A percentile compares a stretch with the other conserved stretches of the same genome.
phyloP scores from a whole-genome alignment of 208 protist genomes.

The Angomonas deanei region DNA sequence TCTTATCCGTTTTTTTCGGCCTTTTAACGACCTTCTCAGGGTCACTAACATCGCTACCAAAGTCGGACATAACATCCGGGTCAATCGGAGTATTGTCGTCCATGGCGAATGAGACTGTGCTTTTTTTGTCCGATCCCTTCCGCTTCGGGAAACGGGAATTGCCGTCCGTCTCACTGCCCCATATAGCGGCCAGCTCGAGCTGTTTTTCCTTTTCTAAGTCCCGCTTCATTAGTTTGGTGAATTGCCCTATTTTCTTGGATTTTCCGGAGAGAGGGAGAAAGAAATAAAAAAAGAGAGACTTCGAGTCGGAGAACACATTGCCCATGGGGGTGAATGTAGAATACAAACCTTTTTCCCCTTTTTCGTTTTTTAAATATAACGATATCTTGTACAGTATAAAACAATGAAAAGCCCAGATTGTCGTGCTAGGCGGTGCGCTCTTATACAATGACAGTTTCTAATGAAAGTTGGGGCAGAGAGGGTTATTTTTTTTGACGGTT shows the following conservation, averaged over 20 bases:
- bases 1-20: slow-evolving; percentile 22
- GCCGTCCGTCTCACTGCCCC: slow-evolving; percentile 74
- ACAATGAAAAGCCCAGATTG: neutral
- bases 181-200: slow-evolving; percentile 81
- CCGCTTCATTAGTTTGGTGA: slow-evolving; percentile 36
- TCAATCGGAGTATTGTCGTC: slow-evolving; percentile 30
- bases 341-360: no score
- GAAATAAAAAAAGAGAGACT: neutral
- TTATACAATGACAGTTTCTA: slow-evolving; percentile 13
- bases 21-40: slow-evolving; percentile 12
- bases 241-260: no score
- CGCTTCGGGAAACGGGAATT: slow-evolving; percentile 64
- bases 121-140: slow-evolving; percentile 30
- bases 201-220: slow-evolving; percentile 83
- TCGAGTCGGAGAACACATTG: neutral
- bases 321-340: no score
- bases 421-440: slow-evolving; percentile 1
- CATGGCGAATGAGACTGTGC: slow-evolving; percentile 2
- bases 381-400: neutral
- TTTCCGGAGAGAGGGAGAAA: no score
- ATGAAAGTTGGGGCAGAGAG: slow-evolving; percentile 61
- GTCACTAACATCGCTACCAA: slow-evolving; percentile 29
- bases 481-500: slow-evolving; percentile 52
- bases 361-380: neutral
- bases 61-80: slow-evolving; percentile 32